Evolutionary conservation across 257 asterid species (phyloP).

Genomic region (Solanum arcanum): DNA sequence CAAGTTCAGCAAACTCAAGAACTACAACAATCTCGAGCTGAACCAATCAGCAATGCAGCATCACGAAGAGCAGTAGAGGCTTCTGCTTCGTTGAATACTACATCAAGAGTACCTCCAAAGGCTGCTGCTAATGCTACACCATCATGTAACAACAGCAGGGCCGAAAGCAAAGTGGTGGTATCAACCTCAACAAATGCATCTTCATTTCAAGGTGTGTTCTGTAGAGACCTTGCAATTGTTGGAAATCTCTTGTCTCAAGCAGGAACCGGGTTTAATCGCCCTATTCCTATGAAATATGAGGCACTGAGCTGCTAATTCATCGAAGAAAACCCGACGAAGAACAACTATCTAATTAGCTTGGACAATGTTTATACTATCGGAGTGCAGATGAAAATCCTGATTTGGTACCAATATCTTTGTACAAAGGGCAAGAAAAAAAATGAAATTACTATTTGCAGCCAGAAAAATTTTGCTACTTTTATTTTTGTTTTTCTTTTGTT

Average conservation of each 20-base stretch:
- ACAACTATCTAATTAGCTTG: neutral
- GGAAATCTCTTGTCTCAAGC: conserved; percentile 64
- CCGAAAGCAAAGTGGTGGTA: neutral
- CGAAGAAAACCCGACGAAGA: neutral
- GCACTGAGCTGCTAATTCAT: conserved; percentile 66
- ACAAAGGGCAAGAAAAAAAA: conserved; percentile 18
- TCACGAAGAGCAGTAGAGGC: neutral
- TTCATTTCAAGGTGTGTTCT: conserved; percentile 72
- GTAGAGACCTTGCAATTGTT: conserved; percentile 76
- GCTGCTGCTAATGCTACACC: neutral
- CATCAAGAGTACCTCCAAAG: neutral
- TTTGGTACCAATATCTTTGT: conserved; percentile 21
- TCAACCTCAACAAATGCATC: conserved; percentile 29
- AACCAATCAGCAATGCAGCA: neutral
- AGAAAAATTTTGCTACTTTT: conserved; percentile 44
- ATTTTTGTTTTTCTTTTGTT: neutral
- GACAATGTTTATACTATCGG: conserved; percentile 8
- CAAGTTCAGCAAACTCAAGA: conserved; percentile 17
- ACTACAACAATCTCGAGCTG: neutral
- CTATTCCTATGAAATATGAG: conserved; percentile 69
- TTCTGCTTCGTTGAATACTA: neutral
- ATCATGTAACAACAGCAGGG: neutral
- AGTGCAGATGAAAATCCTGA: conserved; percentile 28
- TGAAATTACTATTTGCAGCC: conserved; percentile 11
- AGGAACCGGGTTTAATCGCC: conserved; percentile 60